These are phyloP conservation scores for Cutaneotrichosporon mucoides DNA, from an alignment of 1,284 basidiomycete genomes.

Conservation along the genomic window DNA sequence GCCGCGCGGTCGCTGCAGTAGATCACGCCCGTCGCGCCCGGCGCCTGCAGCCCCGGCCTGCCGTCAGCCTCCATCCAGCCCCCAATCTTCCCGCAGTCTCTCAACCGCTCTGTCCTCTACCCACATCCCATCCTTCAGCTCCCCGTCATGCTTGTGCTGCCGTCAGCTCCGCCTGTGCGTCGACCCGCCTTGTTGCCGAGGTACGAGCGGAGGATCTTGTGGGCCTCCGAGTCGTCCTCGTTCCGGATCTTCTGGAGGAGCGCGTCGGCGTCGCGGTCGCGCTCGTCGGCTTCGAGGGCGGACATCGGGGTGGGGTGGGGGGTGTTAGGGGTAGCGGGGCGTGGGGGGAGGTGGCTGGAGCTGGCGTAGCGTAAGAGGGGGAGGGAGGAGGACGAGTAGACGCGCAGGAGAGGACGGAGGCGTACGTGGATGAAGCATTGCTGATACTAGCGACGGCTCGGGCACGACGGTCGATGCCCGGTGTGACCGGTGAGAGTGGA, in stretches of 20 bases:
- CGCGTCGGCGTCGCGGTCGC: neutral
- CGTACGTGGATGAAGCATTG: too few species aligned
- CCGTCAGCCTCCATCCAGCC: conserved; percentile 44
- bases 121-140: conserved; percentile 21
- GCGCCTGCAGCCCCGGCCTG: conserved; percentile 52
- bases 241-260: conserved; percentile 2
- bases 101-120: neutral
- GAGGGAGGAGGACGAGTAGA: too few species aligned
- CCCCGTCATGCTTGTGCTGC: conserved; percentile 8
- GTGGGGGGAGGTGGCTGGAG: too few species aligned
- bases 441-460: too few species aligned
- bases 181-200: conserved; percentile 24
- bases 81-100: too few species aligned
- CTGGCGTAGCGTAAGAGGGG: too few species aligned
- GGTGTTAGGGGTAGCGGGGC: neutral
- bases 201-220: conserved; percentile 53
- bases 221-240: conserved; percentile 78
- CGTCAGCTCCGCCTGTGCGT: neutral
- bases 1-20: conserved; percentile 69
- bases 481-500: too few species aligned
- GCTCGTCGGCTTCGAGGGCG: too few species aligned
- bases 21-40: conserved; percentile 56
- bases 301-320: neutral
- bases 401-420: too few species aligned
- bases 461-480: too few species aligned